These are phyloP conservation scores for Trypanosoma melophagium DNA, from an alignment of 208 protist genomes.

Conservation along the genomic window DNA sequence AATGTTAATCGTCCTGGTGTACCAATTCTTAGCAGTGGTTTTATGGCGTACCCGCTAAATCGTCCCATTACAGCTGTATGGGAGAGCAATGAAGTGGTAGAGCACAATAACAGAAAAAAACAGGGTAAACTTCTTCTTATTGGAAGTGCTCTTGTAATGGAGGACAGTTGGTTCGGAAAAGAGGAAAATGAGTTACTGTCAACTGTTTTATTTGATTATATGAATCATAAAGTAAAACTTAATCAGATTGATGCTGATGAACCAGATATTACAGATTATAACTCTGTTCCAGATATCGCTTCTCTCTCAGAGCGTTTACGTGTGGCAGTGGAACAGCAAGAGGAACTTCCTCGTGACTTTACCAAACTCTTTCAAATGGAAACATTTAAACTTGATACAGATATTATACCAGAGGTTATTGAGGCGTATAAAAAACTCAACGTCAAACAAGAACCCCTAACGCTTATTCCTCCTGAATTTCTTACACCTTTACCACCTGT, in stretches of 20 bases:
- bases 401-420: constrained; percentile 92
- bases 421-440: constrained; percentile 89
- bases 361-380: constrained; percentile 92
- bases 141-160: constrained; percentile 88
- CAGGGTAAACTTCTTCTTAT: constrained; percentile 91
- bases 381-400: constrained; percentile 94
- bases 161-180: constrained; percentile 93
- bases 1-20: constrained; percentile 93
- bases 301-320: constrained; percentile 90
- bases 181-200: constrained; percentile 92
- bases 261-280: constrained; percentile 94
- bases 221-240: constrained; percentile 83
- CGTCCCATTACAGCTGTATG: constrained; percentile 88
- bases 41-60: constrained; percentile 95
- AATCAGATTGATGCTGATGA: constrained; percentile 95
- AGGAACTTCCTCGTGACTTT: constrained; percentile 95
- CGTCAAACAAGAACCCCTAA: constrained; percentile 94
- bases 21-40: constrained; percentile 93
- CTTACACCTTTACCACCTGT: constrained; percentile 93
- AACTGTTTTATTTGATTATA: constrained; percentile 87
- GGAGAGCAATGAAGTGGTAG: constrained; percentile 63
- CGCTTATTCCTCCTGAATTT: constrained; percentile 95
- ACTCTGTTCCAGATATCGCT: constrained; percentile 94
- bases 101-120: constrained; percentile 73
- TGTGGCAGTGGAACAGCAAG: constrained; percentile 94